phyloP scores from a whole-genome alignment of 345 rosid genomes.

The Lumnitzera littorea region DNA sequence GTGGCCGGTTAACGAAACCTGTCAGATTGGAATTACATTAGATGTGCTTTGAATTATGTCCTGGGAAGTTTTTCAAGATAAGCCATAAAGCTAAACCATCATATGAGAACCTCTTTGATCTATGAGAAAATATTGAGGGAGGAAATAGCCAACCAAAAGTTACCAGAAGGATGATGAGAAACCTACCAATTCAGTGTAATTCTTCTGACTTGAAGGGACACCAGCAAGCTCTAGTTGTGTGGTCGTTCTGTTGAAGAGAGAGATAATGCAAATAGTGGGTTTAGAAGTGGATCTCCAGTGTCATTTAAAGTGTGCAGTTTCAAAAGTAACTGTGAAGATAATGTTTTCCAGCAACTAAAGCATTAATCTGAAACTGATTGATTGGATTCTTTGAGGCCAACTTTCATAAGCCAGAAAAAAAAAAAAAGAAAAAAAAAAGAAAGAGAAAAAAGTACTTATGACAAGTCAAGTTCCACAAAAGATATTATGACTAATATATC shows the following conservation, averaged over 20 bases:
- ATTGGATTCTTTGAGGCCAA: too few species aligned
- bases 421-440: too few species aligned
- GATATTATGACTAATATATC: too few species aligned
- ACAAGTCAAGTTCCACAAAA: too few species aligned
- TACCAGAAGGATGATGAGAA: neutral
- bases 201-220: constrained; percentile 35
- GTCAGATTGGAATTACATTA: constrained; percentile 19
- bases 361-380: too few species aligned
- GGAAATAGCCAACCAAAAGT: constrained; percentile 1
- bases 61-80: too few species aligned
- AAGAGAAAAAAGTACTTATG: too few species aligned
- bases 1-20: constrained; percentile 95
- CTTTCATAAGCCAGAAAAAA: too few species aligned
- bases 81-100: too few species aligned
- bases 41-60: constrained; percentile 7
- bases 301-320: neutral
- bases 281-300: neutral
- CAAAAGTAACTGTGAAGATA: too few species aligned
- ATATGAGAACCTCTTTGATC: neutral
- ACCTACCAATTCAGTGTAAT: constrained; percentile 63
- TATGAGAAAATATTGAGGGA: neutral
- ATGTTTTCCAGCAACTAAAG: too few species aligned
- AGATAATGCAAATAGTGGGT: neutral
- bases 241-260: constrained; percentile 41
- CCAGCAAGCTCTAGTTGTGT: constrained; percentile 20